Evolutionary conservation across 257 asterid genomes (phyloP), one percentile per base, ranked within the genome.

Genomic region (Linderniella brevidens): DNA sequence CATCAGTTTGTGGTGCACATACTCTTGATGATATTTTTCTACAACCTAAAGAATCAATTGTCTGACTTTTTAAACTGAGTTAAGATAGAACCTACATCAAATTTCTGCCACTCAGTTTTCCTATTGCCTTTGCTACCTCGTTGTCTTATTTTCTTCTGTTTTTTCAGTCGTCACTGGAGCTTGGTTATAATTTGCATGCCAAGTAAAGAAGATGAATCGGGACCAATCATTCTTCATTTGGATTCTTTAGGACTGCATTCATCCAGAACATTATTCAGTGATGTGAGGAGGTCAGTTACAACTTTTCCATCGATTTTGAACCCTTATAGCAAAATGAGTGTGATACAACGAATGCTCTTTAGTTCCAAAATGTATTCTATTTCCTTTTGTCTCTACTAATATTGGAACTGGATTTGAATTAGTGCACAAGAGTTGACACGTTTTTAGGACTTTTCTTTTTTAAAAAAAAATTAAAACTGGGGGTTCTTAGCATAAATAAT

Each of bases 151-250:
- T 20, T 54, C 41, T 48, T 20, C 32, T 25, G 3, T 62, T 50
- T 36, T 54, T 41, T 55, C 76, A 90, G 99, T 51, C 65, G 13
- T 20, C 99, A 90, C 65, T 90, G 99, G 99, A 90, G 99, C 77
- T 75, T 90, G 94, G 74, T 71, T 60, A 82, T 85, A 59, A 78
- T 90, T 51, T 81, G 93, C 63, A 77, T 79, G 51, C 96, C 96
- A 49, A 62, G 72, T 29, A 79, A 77, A 67, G 86, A 82, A 61
- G 88, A 73, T 57, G 76, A 66, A 56, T 66, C 67, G 1, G 86
- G 88, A 37, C 87, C 78, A 32, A 53, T 72, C 46, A 43, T 85
- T 39, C 93, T 85, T 66, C 99, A 90, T 73, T 67, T 90, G 78
- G 99, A 90, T 77, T 90, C 99, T 45, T 62, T 90, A 35, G 71